Conservation (phyloP, 2,329 filamentous ascomycete species). For the Cryphonectria japonica region DNA sequence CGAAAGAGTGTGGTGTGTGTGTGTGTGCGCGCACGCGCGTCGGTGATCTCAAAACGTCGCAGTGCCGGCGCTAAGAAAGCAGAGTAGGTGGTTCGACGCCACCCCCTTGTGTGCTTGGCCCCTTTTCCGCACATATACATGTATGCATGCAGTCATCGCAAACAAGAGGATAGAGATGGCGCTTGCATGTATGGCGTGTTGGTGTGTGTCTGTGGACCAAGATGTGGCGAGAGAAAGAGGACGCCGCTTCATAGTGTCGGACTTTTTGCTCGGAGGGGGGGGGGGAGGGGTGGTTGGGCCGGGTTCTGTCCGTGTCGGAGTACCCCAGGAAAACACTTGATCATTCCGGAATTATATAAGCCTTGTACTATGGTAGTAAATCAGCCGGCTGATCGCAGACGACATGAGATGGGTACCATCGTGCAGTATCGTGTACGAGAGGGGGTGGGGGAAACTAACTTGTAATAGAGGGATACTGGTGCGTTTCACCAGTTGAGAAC, state of each 20-base stretch:
- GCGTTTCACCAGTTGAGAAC: not conserved
- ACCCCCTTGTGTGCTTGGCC: not conserved
- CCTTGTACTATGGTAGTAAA: not conserved
- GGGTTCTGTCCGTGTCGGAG: not conserved
- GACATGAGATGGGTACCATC: not conserved
- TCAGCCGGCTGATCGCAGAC: not conserved
- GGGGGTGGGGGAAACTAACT: not conserved
- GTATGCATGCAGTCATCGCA: not conserved
- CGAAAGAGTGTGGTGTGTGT: not conserved
- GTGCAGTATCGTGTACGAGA: not conserved
- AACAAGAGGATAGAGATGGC: not conserved
- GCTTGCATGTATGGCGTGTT: not conserved
- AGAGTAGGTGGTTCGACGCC: not conserved
- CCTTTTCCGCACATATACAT: not conserved
- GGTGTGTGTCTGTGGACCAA: too few species aligned
- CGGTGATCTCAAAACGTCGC: not conserved
- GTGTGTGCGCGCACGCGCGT: not conserved
- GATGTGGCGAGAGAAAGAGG: too few species aligned
- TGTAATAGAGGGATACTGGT: not conserved
- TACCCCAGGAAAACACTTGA: not conserved
- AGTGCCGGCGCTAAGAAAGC: slow-evolving; percentile 4
- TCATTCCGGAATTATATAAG: not conserved
- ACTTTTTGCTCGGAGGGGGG: too few species aligned
- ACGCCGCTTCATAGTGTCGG: too few species aligned
- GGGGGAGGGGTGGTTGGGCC: too few species aligned